phyloP scores from a whole-genome alignment of 805 yeast genomes.

The Saccharomyces mikatae region DNA sequence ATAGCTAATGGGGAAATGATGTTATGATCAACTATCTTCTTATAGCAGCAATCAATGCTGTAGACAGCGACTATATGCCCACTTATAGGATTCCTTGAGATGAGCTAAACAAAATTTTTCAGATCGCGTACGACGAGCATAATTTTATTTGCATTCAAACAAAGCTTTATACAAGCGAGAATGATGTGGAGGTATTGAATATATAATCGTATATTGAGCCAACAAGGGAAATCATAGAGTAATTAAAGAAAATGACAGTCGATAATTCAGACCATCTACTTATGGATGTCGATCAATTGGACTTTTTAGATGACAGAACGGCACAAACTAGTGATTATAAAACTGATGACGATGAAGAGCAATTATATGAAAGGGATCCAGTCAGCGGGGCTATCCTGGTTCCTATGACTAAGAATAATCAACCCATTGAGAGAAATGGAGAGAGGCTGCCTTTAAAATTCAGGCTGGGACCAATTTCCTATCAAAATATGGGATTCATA shows the following conservation, averaged over 20 bases:
- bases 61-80: not conserved
- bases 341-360: constrained; percentile 1
- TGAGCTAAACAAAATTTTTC: not conserved
- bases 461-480: constrained; percentile 39
- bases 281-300: constrained; percentile 25
- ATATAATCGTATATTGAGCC: not conserved
- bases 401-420: not conserved
- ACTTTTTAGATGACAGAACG: constrained; percentile 12
- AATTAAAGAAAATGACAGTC: not conserved
- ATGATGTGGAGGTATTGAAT: not conserved
- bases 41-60: not conserved
- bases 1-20: not conserved
- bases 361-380: constrained; percentile 6
- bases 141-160: not conserved
- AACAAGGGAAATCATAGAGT: not conserved
- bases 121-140: not conserved
- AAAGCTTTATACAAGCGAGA: not conserved
- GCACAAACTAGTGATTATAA: not conserved
- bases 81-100: not conserved
- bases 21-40: not conserved
- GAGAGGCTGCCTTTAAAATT: constrained; percentile 31
- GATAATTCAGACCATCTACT: constrained; percentile 5
- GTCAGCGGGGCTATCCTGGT: constrained; percentile 2
- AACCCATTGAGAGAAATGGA: not conserved
- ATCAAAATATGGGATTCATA: constrained; percentile 35